phyloP scores from a whole-genome alignment of 768 basidiomycete species.

The Tricholoma matsutake region DNA sequence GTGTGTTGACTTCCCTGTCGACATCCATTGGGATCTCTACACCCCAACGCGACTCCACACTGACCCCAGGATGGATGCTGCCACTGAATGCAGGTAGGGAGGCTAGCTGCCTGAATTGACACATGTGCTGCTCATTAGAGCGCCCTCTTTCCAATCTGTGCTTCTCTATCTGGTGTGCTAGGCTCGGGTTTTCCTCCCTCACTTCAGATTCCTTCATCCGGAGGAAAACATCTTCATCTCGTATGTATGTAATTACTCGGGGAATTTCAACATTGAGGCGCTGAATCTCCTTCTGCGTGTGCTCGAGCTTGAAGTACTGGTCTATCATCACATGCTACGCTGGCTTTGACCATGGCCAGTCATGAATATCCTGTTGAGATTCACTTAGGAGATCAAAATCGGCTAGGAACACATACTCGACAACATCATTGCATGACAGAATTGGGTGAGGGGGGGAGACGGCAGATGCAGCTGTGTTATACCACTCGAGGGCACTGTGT shows the following conservation, averaged over 20 bases:
- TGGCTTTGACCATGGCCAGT: conserved; percentile 17
- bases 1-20: background rate
- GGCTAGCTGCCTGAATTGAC: background rate
- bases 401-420: conserved; percentile 21
- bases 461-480: conserved; percentile 18
- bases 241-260: conserved; percentile 16
- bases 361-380: conserved; percentile 11
- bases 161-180: background rate
- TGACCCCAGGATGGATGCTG: background rate
- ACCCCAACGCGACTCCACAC: background rate
- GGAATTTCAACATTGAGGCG: conserved; percentile 23
- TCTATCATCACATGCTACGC: conserved; percentile 15
- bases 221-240: conserved; percentile 6
- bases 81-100: background rate
- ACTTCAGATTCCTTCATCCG: background rate
- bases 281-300: conserved; percentile 22
- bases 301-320: conserved; percentile 15
- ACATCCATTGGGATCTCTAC: background rate
- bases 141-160: background rate
- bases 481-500: conserved; percentile 11
- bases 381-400: conserved; percentile 23
- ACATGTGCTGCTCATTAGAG: background rate
- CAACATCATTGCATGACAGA: conserved; percentile 23
- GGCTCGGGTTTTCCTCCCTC: background rate
- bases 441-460: conserved; percentile 13